Conservation (phyloP, 352 stramenopile species). For the Globisporangium rhizosaccharum region DNA sequence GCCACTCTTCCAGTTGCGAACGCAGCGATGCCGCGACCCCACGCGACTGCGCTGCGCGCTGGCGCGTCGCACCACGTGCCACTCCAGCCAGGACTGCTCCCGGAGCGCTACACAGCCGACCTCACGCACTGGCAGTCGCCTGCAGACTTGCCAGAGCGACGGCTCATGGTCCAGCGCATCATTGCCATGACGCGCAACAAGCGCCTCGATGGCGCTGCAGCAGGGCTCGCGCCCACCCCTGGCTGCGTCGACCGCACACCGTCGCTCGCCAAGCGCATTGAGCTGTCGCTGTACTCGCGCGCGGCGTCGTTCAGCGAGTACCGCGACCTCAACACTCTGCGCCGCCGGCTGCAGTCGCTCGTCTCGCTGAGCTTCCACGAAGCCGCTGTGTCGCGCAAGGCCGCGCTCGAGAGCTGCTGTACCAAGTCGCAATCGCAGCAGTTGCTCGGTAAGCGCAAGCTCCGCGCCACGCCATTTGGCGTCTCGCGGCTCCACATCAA, state of each 20-base stretch:
- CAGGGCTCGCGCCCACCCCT: slow-evolving; percentile 17
- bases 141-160: slow-evolving; percentile 65
- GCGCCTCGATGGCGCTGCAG: slow-evolving; percentile 21
- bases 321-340: slow-evolving; percentile 79
- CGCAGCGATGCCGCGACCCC: neutral
- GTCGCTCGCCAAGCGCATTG: slow-evolving; percentile 81
- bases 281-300: slow-evolving; percentile 80
- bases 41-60: slow-evolving; percentile 38
- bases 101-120: slow-evolving; percentile 73
- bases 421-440: slow-evolving; percentile 7
- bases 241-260: slow-evolving; percentile 52
- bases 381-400: slow-evolving; percentile 56
- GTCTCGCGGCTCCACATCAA: slow-evolving; percentile 62
- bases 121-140: slow-evolving; percentile 82
- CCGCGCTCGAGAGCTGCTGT: slow-evolving; percentile 18
- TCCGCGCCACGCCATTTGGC: slow-evolving; percentile 39
- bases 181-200: slow-evolving; percentile 83
- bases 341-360: slow-evolving; percentile 72
- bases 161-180: slow-evolving; percentile 84
- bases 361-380: slow-evolving; percentile 87
- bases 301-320: slow-evolving; percentile 83
- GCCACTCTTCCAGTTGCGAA: neutral
- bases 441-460: slow-evolving; percentile 49
- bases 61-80: slow-evolving; percentile 38
- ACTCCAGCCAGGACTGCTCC: slow-evolving; percentile 49